Evolutionary conservation across 73 alveolate species (phyloP), one percentile per base, ranked within the genome.

Genomic region (Halteria grandinella): DNA sequence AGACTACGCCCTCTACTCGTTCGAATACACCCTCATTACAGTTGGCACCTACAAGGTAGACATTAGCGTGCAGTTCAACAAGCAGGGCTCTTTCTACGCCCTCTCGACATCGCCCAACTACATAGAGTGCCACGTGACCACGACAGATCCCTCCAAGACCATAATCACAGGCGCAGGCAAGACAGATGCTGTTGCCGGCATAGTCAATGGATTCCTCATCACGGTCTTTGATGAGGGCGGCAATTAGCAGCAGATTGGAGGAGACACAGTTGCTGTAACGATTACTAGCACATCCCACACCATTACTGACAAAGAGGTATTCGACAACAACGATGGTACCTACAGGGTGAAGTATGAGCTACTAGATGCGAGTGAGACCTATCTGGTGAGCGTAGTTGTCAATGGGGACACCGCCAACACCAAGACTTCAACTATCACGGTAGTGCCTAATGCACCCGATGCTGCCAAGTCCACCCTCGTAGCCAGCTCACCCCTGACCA

Each of bases 131-230:
- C 29, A 29, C 0, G 88, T 77, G 5, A 32, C 93, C 4, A 39
- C 63, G 27, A 84, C 93, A 28, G 85, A 54, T 25, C 86, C 93
- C 7, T 47, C 78, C 27, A 60, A 75, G 54, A 75, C 93, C 0
- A 34, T 58, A 8, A 15, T 75, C n/a, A 32, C 86, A 6, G 93
- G 85, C 23, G 20, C 85, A 0, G 93, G 86, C 10, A 60, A 14
- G 44, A 75, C 71, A 18, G 62, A 49, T 41, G 83, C 93, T 7
- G 57, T 64, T 7, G 93, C 93, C 25, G 93, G 93, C 3, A 31
- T 18, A 4, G 63, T 37, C 23, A 32, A 51, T 14, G 20, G 18
- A 33, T 84, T 84, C 69, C 74, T 80, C 5, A 83, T 74, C 7
- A 49, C 78, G 4, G 69, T 75, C 24, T 84, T 23, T 37, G 93